Base-by-base conservation (phyloP, 345 rosid genomes). In the Nasturtium officinale region DNA sequence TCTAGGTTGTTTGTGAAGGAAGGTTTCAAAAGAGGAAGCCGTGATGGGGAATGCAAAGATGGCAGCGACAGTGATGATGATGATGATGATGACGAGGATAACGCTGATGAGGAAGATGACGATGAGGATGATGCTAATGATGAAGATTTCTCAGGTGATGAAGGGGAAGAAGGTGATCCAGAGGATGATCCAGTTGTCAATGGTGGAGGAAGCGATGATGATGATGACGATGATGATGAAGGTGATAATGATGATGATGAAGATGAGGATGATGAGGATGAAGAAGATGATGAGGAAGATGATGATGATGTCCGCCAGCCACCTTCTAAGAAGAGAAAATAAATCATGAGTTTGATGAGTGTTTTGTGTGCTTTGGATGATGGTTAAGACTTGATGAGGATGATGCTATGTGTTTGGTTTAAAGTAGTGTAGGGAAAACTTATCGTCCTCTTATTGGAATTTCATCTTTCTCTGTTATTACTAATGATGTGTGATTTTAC, bases 321-420 rank as follows among this genome's bases (percentile, higher is more conserved):
- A 4, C 87, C 92, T 8, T 10, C 88, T 48, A 88, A 86, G 82
- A 86, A 83, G 79, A 86, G 87, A 72, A 88, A 86, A 79, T 86
- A 80, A 87, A 48, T 6, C 13, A 9, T 55, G 64, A 38, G 65
- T 21, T n/a, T 26, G 15, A 30, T 50, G 32, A 37, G 28, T 18
- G 58, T 33, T 33, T 46, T 42, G 18, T 61, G 29, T 3, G 50
- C 51, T 53, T 67, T 38, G 61, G 50, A 66, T 37, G 35, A 18
- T 55, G 20, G 20, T 53, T 28, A 71, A 65, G 59, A 47, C 45
- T 18, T 58, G 16, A 65, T 55, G 77, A 65, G 59, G 51, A 65
- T 48, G 52, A 61, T 56, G 38, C 16, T 57, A 8, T 54, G 37
- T 73, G 77, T 43, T 64, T 28, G 72, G 33, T 73, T 23, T 55